Conservation (phyloP, 352 stramenopile genomes). For the Pythium sp. region DNA sequence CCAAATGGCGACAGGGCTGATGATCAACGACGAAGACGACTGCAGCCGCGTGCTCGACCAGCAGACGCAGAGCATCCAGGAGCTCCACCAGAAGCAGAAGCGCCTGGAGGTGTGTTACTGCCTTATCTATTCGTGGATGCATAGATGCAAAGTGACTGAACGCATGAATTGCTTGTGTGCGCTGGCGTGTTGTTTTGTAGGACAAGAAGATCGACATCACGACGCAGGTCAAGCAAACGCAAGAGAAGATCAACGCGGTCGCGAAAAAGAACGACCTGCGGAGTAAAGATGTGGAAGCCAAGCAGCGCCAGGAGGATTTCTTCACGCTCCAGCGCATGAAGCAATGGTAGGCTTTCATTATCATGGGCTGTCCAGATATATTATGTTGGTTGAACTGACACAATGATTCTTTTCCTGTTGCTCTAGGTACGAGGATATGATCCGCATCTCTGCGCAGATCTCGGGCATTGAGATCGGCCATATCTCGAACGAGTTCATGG, state of each 20-base stretch:
- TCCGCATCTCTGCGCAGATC: conserved; percentile 46
- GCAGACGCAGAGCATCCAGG: conserved; percentile 71
- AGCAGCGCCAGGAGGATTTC: conserved; percentile 73
- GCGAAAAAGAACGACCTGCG: conserved; percentile 66
- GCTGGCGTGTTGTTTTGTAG: conserved; percentile 14
- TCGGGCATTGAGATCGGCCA: conserved; percentile 55
- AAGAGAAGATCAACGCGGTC: conserved; percentile 44
- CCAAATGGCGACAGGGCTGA: conserved; percentile 61
- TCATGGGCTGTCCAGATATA: background rate
- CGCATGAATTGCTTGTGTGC: background rate
- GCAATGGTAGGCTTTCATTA: conserved; percentile 38
- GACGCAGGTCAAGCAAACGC: conserved; percentile 62
- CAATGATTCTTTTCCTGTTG: background rate
- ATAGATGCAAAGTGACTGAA: background rate
- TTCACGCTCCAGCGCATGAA: conserved; percentile 72
- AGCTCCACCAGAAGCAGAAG: conserved; percentile 69
- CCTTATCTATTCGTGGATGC: background rate
- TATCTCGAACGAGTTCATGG: conserved; percentile 57
- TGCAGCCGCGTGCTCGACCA: conserved; percentile 65
- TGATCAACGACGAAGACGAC: conserved; percentile 84
- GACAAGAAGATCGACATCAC: conserved; percentile 75
- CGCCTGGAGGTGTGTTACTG: conserved; percentile 38
- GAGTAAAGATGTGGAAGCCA: conserved; percentile 68
- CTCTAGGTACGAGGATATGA: conserved; percentile 62
- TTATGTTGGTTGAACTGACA: background rate